These are phyloP conservation scores for Cadophora gregata DNA, from an alignment of 2,329 filamentous ascomycete genomes.

Conservation along the genomic window DNA sequence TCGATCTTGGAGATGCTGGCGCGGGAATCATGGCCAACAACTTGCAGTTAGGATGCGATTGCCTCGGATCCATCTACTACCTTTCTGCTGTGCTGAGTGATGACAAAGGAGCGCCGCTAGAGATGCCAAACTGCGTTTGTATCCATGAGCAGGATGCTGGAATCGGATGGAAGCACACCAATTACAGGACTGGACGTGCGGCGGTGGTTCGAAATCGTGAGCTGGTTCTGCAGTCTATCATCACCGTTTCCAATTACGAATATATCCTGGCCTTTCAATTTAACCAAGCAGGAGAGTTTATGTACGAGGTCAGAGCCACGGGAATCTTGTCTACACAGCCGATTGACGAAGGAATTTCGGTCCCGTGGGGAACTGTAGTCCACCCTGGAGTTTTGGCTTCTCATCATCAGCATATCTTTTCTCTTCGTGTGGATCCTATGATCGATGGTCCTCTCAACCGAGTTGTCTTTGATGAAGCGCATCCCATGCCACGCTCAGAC, in stretches of 20 bases:
- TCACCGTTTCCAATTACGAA: slow-evolving; percentile 75
- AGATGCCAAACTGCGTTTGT: slow-evolving; percentile 71
- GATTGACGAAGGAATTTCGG: slow-evolving; percentile 67
- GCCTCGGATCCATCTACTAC: slow-evolving; percentile 73
- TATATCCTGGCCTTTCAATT: slow-evolving; percentile 76
- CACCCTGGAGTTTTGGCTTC: slow-evolving; percentile 71
- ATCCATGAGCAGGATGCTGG: slow-evolving; percentile 75
- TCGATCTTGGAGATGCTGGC: slow-evolving; percentile 71
- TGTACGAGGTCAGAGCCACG: slow-evolving; percentile 72
- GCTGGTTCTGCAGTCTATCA: slow-evolving; percentile 71
- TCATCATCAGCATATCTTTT: slow-evolving; percentile 82
- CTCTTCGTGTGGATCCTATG: slow-evolving; percentile 66
- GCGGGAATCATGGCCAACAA: slow-evolving; percentile 73
- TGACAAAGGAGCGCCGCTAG: slow-evolving; percentile 61
- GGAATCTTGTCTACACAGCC: slow-evolving; percentile 72
- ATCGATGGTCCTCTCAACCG: slow-evolving; percentile 62
- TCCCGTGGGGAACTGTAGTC: slow-evolving; percentile 72
- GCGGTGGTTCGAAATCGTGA: slow-evolving; percentile 68
- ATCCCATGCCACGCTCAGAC: slow-evolving; percentile 61
- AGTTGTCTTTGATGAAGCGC: slow-evolving; percentile 62
- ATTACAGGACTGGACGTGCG: slow-evolving; percentile 67
- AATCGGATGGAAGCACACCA: slow-evolving; percentile 73
- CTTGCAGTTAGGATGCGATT: slow-evolving; percentile 73
- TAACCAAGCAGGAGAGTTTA: slow-evolving; percentile 71
- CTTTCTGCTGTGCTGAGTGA: slow-evolving; percentile 63